Evolutionary conservation across 2,329 filamentous ascomycete species (phyloP).

Genomic region (Pestalotiopsis sp.): DNA sequence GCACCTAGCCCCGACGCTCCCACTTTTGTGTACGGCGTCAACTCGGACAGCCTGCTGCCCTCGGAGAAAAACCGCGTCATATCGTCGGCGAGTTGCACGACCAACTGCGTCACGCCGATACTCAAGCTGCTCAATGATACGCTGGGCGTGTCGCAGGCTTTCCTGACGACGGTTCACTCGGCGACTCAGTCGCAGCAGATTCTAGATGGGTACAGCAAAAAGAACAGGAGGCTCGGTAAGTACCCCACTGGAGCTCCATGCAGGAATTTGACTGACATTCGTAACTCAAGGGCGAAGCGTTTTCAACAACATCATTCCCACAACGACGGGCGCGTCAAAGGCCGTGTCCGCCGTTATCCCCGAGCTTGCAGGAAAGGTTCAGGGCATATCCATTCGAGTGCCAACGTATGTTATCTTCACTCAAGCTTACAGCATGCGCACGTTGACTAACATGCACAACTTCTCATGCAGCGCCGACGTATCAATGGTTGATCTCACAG

Average conservation of each 20-base stretch:
- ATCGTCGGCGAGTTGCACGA: background rate
- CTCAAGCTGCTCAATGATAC: background rate
- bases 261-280: background rate
- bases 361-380: background rate
- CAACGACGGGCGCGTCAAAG: background rate
- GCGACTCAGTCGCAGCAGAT: background rate
- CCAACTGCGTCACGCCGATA: background rate
- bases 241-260: no score
- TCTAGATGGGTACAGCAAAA: background rate
- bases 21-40: background rate
- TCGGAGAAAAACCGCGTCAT: background rate
- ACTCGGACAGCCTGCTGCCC: background rate
- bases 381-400: background rate
- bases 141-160: background rate
- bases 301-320: background rate
- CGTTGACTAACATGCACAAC: background rate
- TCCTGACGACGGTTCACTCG: background rate
- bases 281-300: background rate
- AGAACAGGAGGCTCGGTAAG: background rate
- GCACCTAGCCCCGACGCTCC: background rate
- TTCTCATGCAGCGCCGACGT: background rate
- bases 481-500: background rate
- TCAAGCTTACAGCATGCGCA: no score
- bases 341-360: background rate
- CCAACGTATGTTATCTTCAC: background rate